Evolutionary conservation across 805 yeast genomes (phyloP).

Genomic region (Phaffomyces antillensis): DNA sequence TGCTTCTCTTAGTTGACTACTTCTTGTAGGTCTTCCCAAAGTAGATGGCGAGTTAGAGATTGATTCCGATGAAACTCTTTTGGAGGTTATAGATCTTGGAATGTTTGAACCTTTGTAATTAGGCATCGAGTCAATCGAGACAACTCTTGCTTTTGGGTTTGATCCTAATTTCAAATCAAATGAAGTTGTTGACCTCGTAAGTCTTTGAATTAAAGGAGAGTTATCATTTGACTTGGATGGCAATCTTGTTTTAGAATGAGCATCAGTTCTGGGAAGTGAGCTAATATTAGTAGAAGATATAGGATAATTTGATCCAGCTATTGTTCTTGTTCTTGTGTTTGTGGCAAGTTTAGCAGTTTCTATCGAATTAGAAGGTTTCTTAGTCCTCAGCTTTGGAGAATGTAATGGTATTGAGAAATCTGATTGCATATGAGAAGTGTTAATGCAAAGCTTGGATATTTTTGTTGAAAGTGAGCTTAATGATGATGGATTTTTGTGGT

Average conservation of each 20-base stretch:
- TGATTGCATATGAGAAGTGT: slow-evolving; percentile 3
- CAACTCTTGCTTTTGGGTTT: neutral
- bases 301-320: neutral
- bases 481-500: slow-evolving; percentile 12
- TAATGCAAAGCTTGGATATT: slow-evolving; percentile 9
- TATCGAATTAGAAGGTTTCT: neutral
- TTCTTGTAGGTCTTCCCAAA: slow-evolving; percentile 11
- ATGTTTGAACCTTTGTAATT: neutral
- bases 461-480: slow-evolving; percentile 12
- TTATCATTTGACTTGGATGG: slow-evolving; percentile 5
- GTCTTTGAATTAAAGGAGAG: slow-evolving; percentile 17
- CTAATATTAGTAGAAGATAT: slow-evolving; percentile 1
- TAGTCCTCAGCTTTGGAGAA: slow-evolving; percentile 3
- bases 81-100: slow-evolving; percentile 2
- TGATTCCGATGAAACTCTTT: slow-evolving; percentile 12
- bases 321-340: neutral
- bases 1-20: slow-evolving; percentile 18
- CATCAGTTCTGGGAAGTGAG: neutral
- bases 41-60: neutral
- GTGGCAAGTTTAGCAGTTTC: no score
- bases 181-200: slow-evolving; percentile 21
- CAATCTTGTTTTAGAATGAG: neutral
- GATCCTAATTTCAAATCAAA: slow-evolving; percentile 10
- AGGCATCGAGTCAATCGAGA: slow-evolving; percentile 2
- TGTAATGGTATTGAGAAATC: slow-evolving; percentile 3